Percentiles rank a stretch among this genome's conserved stretches.
These are phyloP conservation scores for Debaryomyces nepalensis DNA, from an alignment of 1,139 yeast species.

Conservation along the genomic window DNA sequence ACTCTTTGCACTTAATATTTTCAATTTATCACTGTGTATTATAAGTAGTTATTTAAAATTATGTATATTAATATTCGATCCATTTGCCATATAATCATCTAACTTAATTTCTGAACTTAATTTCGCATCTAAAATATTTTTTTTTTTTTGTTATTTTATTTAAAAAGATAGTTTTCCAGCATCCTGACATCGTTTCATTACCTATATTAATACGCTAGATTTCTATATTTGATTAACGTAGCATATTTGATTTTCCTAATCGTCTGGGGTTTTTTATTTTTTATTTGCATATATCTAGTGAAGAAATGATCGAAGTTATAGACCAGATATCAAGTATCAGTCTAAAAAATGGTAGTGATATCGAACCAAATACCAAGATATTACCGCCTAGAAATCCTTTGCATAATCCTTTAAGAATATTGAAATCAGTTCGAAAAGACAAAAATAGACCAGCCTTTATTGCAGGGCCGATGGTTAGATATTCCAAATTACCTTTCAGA, in stretches of 20 bases:
- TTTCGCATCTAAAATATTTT: background rate
- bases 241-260: too few relatives aligned
- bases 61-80: conserved; percentile 14
- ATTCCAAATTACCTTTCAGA: conserved; percentile 91
- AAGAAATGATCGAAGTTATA: conserved; percentile 7
- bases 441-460: conserved; percentile 63
- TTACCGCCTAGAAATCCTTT: conserved; percentile 41
- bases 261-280: too few relatives aligned
- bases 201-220: background rate
- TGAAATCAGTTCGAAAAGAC: conserved; percentile 42
- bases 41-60: conserved; percentile 14
- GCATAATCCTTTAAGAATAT: conserved; percentile 60
- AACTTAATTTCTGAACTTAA: background rate
- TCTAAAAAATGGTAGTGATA: conserved; percentile 6
- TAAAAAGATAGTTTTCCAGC: too few relatives aligned
- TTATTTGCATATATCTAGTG: too few relatives aligned
- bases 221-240: too few relatives aligned
- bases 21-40: conserved; percentile 17
- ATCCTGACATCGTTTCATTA: background rate
- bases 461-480: conserved; percentile 98
- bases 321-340: conserved; percentile 3
- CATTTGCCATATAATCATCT: background rate
- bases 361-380: conserved; percentile 14
- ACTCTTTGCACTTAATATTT: conserved; percentile 3
- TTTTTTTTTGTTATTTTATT: conserved; percentile 4